A percentile compares a stretch with the other conserved stretches of the same genome.
Conservation (phyloP, 1,284 basidiomycete species). For the Sphaerobolus stellatus region DNA sequence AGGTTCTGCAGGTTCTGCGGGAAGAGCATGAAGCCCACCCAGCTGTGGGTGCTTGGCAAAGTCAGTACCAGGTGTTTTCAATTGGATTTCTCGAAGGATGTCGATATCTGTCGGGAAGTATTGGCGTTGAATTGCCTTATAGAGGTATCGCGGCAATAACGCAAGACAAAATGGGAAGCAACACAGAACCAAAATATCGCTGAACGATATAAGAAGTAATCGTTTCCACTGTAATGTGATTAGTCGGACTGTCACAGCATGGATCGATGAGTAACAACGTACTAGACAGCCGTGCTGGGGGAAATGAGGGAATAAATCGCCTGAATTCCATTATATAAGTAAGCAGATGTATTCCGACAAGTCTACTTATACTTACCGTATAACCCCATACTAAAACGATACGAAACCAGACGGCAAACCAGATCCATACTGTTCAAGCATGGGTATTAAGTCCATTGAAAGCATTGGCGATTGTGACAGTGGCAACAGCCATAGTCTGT, state of each 20-base stretch:
- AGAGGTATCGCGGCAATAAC: slow-evolving; percentile 78
- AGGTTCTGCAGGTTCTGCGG: slow-evolving; percentile 9
- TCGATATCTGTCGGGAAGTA: slow-evolving; percentile 86
- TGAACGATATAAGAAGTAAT: slow-evolving; percentile 82
- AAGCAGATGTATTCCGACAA: slow-evolving; percentile 11
- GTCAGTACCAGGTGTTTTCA: slow-evolving; percentile 60
- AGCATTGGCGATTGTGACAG: slow-evolving; percentile 81
- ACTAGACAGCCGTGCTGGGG: slow-evolving; percentile 69
- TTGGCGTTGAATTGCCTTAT: slow-evolving; percentile 72
- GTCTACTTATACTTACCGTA: slow-evolving; percentile 55
- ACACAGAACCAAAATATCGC: slow-evolving; percentile 88
- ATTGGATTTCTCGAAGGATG: slow-evolving; percentile 66
- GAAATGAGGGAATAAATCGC: slow-evolving; percentile 80
- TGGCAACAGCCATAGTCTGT: slow-evolving; percentile 84
- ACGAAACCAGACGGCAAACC: slow-evolving; percentile 81
- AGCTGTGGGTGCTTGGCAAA: slow-evolving; percentile 48
- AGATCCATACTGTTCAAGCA: slow-evolving; percentile 93
- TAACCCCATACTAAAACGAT: slow-evolving; percentile 74
- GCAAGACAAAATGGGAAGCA: slow-evolving; percentile 68
- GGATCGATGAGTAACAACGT: slow-evolving; percentile 6
- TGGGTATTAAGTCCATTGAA: slow-evolving; percentile 90
- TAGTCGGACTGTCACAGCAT: not conserved
- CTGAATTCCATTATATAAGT: slow-evolving; percentile 35
- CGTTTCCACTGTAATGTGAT: slow-evolving; percentile 53
- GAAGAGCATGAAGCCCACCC: slow-evolving; percentile 27